Evolutionary conservation across 768 basidiomycete species (phyloP).

Genomic region (Mycena crocata): DNA sequence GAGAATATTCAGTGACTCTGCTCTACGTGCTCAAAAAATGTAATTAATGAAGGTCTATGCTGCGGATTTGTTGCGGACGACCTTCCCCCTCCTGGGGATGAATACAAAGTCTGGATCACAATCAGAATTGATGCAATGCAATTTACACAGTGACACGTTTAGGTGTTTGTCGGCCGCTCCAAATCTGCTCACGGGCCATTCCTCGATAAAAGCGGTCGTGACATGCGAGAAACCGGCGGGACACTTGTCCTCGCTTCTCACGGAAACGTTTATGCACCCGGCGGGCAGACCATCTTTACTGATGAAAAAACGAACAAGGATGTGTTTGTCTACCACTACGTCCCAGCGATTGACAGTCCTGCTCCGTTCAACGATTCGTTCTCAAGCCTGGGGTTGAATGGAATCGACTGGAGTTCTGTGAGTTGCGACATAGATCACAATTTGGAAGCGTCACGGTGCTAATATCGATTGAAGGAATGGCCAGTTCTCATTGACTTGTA

Average conservation of each 20-base stretch:
- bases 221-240: slow-evolving; percentile 25
- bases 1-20: neutral
- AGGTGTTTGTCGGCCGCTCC: slow-evolving; percentile 30
- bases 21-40: neutral
- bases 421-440: neutral
- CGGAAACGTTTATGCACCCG: slow-evolving; percentile 29
- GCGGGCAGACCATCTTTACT: slow-evolving; percentile 29
- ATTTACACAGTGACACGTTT: neutral
- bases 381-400: slow-evolving; percentile 29
- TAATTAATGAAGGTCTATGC: slow-evolving; percentile 20
- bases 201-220: slow-evolving; percentile 23
- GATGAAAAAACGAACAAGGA: slow-evolving; percentile 18
- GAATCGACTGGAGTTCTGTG: slow-evolving; percentile 30
- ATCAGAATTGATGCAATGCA: neutral
- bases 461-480: slow-evolving; percentile 9
- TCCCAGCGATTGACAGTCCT: slow-evolving; percentile 24
- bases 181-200: slow-evolving; percentile 22
- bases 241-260: slow-evolving; percentile 28
- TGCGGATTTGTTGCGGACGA: slow-evolving; percentile 24
- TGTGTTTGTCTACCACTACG: slow-evolving; percentile 30
- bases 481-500: slow-evolving; percentile 15
- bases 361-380: slow-evolving; percentile 24
- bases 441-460: neutral
- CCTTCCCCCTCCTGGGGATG: slow-evolving; percentile 24
- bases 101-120: slow-evolving; percentile 17